Evolutionary conservation across 75 land plant genomes (phyloP).

Genomic region (Ceratopteris richardii): DNA sequence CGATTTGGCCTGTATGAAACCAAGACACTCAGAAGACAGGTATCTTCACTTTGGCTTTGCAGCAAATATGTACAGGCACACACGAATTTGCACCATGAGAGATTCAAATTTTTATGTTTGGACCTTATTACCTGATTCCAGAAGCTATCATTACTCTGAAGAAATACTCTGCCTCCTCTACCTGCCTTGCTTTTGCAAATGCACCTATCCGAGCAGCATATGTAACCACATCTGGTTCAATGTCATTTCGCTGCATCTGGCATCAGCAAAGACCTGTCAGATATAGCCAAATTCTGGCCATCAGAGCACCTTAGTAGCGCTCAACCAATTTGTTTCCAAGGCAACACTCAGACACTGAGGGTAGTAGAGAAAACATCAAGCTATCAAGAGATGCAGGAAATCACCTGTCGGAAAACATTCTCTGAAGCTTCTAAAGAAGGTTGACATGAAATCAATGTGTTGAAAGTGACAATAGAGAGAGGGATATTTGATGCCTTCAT

Average conservation of each 20-base stretch:
- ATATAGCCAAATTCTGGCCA: neutral
- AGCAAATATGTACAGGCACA: no score
- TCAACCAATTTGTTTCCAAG: neutral
- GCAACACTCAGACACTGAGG: no score
- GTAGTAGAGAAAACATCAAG: no score
- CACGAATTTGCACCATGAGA: no score
- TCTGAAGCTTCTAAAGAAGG: constrained; percentile 72
- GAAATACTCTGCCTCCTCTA: constrained; percentile 72
- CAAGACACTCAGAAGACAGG: no score
- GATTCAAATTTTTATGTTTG: neutral
- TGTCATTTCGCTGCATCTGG: constrained; percentile 84
- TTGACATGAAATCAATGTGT: constrained; percentile 82
- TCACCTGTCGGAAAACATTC: constrained; percentile 75
- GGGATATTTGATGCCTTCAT: constrained; percentile 69
- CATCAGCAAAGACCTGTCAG: constrained; percentile 29
- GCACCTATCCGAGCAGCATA: constrained; percentile 78
- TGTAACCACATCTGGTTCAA: constrained; percentile 84
- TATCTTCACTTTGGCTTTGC: no score
- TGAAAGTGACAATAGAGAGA: constrained; percentile 66
- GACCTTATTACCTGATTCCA: constrained; percentile 63
- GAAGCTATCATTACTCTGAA: constrained; percentile 90
- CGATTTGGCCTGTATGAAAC: constrained; percentile 64
- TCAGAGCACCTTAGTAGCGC: constrained; percentile 5
- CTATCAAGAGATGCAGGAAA: no score
- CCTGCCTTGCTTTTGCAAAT: constrained; percentile 83